Evolutionary conservation across 768 basidiomycete genomes (phyloP).

Genomic region (Mycena albidolilacea): DNA sequence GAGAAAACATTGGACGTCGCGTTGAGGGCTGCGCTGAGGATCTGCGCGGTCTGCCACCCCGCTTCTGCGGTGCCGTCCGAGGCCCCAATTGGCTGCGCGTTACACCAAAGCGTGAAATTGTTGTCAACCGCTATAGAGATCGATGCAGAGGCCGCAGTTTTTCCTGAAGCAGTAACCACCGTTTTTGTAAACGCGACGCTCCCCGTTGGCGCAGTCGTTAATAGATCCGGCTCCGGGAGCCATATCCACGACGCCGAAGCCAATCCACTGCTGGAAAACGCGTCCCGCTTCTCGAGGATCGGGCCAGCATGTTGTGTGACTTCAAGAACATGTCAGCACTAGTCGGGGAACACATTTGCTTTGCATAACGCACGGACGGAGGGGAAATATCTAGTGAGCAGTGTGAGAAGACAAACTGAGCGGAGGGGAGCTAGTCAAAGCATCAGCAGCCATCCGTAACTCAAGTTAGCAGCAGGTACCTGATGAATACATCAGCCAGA

Average conservation of each 20-base stretch:
- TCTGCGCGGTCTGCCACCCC: constrained; percentile 14
- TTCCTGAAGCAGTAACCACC: constrained; percentile 25
- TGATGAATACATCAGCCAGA: neutral
- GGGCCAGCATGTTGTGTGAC: neutral
- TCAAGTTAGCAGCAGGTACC: neutral
- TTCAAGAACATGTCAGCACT: neutral
- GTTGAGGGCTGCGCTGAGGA: constrained; percentile 27
- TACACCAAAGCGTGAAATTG: constrained; percentile 36
- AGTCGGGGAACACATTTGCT: neutral
- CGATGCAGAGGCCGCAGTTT: constrained; percentile 22
- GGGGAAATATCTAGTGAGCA: neutral
- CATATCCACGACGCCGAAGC: constrained; percentile 35
- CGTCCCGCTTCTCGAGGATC: constrained; percentile 6
- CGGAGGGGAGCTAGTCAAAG: neutral
- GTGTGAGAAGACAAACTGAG: neutral
- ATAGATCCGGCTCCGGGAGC: constrained; percentile 27
- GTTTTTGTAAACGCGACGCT: constrained; percentile 28
- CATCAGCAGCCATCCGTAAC: no score
- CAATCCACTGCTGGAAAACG: constrained; percentile 23
- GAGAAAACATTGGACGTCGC: constrained; percentile 31
- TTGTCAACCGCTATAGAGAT: constrained; percentile 35
- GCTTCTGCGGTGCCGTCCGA: neutral
- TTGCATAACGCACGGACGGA: constrained; percentile 3
- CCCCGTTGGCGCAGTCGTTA: constrained; percentile 22
- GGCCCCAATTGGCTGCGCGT: constrained; percentile 32